phyloP scores from a whole-genome alignment of 768 basidiomycete genomes.

The Cystobasidium tubakii region DNA sequence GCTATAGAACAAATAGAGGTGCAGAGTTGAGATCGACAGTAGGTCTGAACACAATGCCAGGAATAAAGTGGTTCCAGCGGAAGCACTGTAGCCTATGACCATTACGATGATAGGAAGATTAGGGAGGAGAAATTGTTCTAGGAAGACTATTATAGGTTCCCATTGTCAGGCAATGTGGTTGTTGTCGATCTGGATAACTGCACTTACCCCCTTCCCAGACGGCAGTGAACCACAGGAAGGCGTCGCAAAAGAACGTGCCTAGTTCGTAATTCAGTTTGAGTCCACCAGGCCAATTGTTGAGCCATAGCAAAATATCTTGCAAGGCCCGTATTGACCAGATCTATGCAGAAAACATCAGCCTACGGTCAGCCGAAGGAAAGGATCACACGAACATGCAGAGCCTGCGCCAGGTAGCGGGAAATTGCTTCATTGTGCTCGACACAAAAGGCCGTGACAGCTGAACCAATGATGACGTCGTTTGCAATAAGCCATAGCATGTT shows the following conservation, averaged over 20 bases:
- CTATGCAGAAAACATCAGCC: slow-evolving; percentile 41
- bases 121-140: slow-evolving; percentile 46
- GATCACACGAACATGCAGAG: slow-evolving; percentile 51
- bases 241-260: slow-evolving; percentile 72
- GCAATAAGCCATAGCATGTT: slow-evolving; percentile 83
- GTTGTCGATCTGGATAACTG: no score
- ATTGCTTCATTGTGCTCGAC: slow-evolving; percentile 60
- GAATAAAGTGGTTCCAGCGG: slow-evolving; percentile 57
- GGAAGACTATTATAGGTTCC: no score
- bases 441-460: slow-evolving; percentile 65
- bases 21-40: slow-evolving; percentile 62
- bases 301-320: slow-evolving; percentile 63
- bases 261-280: slow-evolving; percentile 92
- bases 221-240: slow-evolving; percentile 61
- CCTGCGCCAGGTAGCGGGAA: slow-evolving; percentile 49
- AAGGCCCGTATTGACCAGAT: slow-evolving; percentile 54
- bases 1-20: slow-evolving; percentile 66
- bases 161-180: no score
- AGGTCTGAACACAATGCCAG: slow-evolving; percentile 65
- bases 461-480: slow-evolving; percentile 82
- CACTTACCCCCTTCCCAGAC: slow-evolving; percentile 65
- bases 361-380: neutral
- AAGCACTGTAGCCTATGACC: slow-evolving; percentile 46
- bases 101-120: slow-evolving; percentile 49
- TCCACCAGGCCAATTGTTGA: slow-evolving; percentile 92